A percentile compares a stretch with the other conserved stretches of the same genome.
These are phyloP conservation scores for Candolleomyces aberdarensis DNA, from an alignment of 768 basidiomycete genomes.

Conservation along the genomic window DNA sequence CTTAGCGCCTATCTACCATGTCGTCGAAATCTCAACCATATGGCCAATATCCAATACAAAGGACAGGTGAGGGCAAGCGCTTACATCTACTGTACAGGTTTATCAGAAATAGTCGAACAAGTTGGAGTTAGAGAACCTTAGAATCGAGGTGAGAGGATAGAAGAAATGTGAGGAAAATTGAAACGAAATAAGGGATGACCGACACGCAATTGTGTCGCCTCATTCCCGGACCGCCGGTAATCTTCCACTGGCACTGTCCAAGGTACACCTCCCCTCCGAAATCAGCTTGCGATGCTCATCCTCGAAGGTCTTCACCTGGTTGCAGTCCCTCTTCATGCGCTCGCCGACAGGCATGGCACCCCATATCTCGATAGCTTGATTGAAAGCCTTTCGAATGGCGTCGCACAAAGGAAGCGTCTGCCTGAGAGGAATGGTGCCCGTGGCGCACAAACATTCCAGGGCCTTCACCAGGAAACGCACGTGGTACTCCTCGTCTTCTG, in stretches of 20 bases:
- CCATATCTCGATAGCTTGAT: constrained; percentile 15
- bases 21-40: too few relatives aligned
- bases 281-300: neutral
- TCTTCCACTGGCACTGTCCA: neutral
- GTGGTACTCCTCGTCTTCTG: constrained; percentile 37
- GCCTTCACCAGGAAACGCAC: constrained; percentile 26
- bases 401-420: constrained; percentile 20
- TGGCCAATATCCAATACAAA: too few relatives aligned
- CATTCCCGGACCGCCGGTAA: too few relatives aligned
- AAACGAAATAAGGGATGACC: too few relatives aligned
- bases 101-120: too few relatives aligned
- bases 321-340: constrained; percentile 14
- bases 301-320: neutral
- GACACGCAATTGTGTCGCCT: too few relatives aligned
- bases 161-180: too few relatives aligned
- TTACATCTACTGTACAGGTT: too few relatives aligned
- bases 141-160: too few relatives aligned
- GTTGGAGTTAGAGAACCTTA: too few relatives aligned
- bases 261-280: neutral
- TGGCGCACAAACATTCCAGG: constrained; percentile 29
- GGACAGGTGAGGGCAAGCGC: too few relatives aligned
- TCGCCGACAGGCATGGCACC: constrained; percentile 1
- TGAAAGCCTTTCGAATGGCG: constrained; percentile 18
- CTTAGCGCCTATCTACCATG: too few relatives aligned
- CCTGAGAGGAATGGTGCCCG: constrained; percentile 17